phyloP scores from a whole-genome alignment of 202 grass and related monocot genomes.

The Eragrostis tef region DNA sequence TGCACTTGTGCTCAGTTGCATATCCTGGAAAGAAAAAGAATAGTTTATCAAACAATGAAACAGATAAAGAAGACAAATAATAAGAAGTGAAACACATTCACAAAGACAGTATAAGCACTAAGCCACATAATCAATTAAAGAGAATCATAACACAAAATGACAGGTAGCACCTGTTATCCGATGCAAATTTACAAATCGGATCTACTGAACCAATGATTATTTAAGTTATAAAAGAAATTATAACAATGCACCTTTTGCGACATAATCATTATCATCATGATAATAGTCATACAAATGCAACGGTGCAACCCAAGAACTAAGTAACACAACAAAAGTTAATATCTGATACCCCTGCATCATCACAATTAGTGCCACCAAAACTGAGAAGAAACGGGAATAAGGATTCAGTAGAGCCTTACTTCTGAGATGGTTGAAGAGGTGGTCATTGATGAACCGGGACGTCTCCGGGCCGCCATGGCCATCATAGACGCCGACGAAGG shows the following conservation, averaged over 20 bases:
- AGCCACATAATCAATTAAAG: conserved; percentile 14
- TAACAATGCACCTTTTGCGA: conserved; percentile 25
- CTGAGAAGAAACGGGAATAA: neutral
- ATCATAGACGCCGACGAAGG: conserved; percentile 90
- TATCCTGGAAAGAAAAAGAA: conserved; percentile 60
- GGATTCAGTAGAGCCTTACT: conserved; percentile 60
- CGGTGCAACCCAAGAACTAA: conserved; percentile 6
- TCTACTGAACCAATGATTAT: conserved; percentile 22
- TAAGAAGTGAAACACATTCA: conserved; percentile 10
- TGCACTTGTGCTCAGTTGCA: conserved; percentile 76
- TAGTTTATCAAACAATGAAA: conserved; percentile 15
- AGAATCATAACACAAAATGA: neutral
- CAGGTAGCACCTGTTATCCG: neutral
- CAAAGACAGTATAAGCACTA: neutral
- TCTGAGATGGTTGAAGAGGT: conserved; percentile 87
- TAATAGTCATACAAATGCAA: neutral
- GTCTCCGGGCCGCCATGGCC: conserved; percentile 92
- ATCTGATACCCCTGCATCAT: conserved; percentile 41
- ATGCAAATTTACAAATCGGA: conserved; percentile 38
- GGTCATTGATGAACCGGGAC: conserved; percentile 77
- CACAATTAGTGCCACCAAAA: neutral
- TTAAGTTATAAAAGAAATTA: conserved; percentile 28
- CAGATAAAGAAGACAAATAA: conserved; percentile 7
- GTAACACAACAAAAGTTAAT: conserved; percentile 20
- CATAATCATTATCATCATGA: conserved; percentile 35